A percentile compares a stretch with the other conserved stretches of the same genome.
Conservation (phyloP, 225 moss, liverwort and hornwort species). For the Takakia lepidozioides region DNA sequence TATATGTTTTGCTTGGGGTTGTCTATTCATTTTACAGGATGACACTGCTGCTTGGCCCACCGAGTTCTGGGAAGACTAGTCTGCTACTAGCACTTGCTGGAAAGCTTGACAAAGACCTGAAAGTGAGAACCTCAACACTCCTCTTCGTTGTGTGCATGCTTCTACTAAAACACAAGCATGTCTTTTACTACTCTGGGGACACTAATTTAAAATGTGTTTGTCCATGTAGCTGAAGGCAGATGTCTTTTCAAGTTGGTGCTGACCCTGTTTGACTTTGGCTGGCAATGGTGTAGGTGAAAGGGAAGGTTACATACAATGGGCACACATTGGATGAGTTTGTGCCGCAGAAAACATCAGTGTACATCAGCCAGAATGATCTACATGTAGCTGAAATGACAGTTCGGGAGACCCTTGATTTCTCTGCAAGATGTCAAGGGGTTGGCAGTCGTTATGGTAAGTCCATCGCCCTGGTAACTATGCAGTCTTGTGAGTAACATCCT, state of each 20-base stretch:
- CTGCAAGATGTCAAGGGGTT: constrained; percentile 37
- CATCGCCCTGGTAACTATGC: no score
- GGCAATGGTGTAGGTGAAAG: no score
- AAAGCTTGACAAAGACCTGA: constrained; percentile 25
- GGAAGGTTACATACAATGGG: constrained; percentile 34
- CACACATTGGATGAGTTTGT: constrained; percentile 39
- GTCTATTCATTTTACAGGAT: no score
- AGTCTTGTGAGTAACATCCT: no score
- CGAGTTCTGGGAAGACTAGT: constrained; percentile 27
- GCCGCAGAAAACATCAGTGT: constrained; percentile 34
- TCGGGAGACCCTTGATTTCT: constrained; percentile 42
- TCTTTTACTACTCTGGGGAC: no score
- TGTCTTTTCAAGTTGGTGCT: no score
- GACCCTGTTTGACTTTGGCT: no score
- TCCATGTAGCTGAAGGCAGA: no score
- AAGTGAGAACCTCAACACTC: constrained; percentile 18
- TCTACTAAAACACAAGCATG: no score
- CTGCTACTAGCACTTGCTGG: constrained; percentile 35
- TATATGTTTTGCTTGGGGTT: no score
- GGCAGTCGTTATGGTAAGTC: constrained; percentile 35
- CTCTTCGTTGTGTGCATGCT: no score
- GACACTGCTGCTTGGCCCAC: constrained; percentile 35
- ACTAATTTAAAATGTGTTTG: no score
- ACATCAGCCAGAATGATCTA: constrained; percentile 31
- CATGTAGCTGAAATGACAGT: constrained; percentile 37